phyloP scores from a whole-genome alignment of 257 asterid species.

The Jacaranda mimosifolia region DNA sequence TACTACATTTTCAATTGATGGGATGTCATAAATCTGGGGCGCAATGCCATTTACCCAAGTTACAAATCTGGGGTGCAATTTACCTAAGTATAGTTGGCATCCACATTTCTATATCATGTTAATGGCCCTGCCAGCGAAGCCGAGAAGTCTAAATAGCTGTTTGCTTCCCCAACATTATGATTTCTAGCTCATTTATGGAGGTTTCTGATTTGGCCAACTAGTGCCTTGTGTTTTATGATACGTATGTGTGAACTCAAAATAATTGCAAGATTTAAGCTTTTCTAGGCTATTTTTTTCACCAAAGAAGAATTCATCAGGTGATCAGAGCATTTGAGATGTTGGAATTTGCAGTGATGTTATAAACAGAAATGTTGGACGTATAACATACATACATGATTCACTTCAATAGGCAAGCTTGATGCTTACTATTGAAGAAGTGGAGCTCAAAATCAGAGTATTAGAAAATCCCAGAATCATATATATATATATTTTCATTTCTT shows the following conservation, averaged over 20 bases:
- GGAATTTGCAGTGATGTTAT: not conserved
- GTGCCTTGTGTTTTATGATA: not conserved
- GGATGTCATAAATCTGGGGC: not conserved
- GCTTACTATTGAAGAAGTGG: not conserved
- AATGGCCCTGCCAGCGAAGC: slow-evolving; percentile 16
- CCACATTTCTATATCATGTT: slow-evolving; percentile 17
- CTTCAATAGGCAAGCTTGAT: not conserved
- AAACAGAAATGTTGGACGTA: not conserved
- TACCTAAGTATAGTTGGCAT: slow-evolving; percentile 17
- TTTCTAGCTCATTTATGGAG: not conserved
- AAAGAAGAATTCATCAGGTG: not conserved
- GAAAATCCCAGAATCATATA: slow-evolving; percentile 31
- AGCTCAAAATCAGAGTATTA: slow-evolving; percentile 22
- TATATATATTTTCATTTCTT: slow-evolving; percentile 41
- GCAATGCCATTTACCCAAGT: slow-evolving; percentile 14
- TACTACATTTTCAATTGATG: not conserved
- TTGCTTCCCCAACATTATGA: not conserved
- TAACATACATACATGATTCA: not conserved
- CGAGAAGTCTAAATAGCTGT: not conserved
- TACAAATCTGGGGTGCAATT: slow-evolving; percentile 6
- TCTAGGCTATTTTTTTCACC: not conserved
- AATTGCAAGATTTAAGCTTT: slow-evolving; percentile 19
- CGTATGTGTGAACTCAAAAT: not conserved
- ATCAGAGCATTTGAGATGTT: not conserved
- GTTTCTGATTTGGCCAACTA: slow-evolving; percentile 29